phyloP scores from a whole-genome alignment of 2,329 filamentous ascomycete genomes.

The Grosmannia huntii region DNA sequence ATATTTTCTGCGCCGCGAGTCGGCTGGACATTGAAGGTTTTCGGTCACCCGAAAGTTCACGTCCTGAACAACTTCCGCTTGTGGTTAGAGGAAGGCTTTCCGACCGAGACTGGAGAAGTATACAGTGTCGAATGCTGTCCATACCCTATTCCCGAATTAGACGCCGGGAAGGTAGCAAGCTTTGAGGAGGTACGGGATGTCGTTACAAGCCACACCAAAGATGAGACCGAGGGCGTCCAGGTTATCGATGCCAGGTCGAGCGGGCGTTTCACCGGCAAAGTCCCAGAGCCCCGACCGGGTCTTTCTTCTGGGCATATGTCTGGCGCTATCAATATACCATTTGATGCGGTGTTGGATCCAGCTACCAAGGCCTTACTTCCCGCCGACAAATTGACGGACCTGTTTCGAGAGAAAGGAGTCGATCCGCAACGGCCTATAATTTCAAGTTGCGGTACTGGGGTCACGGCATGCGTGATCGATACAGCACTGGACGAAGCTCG shows the following conservation, averaged over 20 bases:
- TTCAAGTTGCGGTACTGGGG: constrained; percentile 81
- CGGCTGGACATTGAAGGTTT: constrained; percentile 82
- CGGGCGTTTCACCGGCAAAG: constrained; percentile 70
- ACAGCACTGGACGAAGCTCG: constrained; percentile 70
- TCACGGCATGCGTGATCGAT: constrained; percentile 85
- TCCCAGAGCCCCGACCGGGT: constrained; percentile 76
- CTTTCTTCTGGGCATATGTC: constrained; percentile 88
- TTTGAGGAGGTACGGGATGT: constrained; percentile 77
- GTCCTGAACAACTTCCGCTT: constrained; percentile 89
- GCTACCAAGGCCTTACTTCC: constrained; percentile 70
- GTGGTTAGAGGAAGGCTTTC: constrained; percentile 78
- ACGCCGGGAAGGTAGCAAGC: constrained; percentile 51
- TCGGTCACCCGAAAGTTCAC: constrained; percentile 81
- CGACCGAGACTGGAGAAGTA: constrained; percentile 67
- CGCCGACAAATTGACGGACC: constrained; percentile 53
- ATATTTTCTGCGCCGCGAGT: constrained; percentile 92
- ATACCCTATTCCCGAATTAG: constrained; percentile 51
- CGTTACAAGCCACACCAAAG: constrained; percentile 64
- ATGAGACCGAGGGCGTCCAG: constrained; percentile 72
- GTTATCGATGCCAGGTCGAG: constrained; percentile 75
- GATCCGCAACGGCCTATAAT: constrained; percentile 72
- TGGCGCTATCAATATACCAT: constrained; percentile 70
- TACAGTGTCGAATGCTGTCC: constrained; percentile 52
- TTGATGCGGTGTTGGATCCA: constrained; percentile 68
- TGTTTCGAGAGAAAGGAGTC: constrained; percentile 72